These are phyloP conservation scores for Arxiozyma bovina DNA, from an alignment of 1,139 yeast genomes.

Conservation along the genomic window DNA sequence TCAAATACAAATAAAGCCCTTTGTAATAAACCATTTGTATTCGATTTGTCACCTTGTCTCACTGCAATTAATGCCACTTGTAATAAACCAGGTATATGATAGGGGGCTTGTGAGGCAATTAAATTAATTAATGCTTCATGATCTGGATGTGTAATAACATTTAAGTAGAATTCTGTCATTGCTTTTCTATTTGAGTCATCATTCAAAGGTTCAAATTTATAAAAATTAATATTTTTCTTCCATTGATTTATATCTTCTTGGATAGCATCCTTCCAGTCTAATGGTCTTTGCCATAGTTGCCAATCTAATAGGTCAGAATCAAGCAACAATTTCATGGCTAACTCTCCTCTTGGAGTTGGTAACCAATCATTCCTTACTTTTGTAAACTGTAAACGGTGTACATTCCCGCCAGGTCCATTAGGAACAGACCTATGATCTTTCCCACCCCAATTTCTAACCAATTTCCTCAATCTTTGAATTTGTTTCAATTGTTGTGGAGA, in stretches of 20 bases:
- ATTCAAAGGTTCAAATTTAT: slow-evolving; percentile 39
- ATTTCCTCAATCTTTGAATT: slow-evolving; percentile 50
- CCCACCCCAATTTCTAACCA: slow-evolving; percentile 78
- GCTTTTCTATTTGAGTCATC: slow-evolving; percentile 35
- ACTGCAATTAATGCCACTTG: slow-evolving; percentile 70
- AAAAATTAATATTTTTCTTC: slow-evolving; percentile 41
- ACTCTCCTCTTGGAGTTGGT: slow-evolving; percentile 58
- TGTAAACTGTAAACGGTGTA: slow-evolving; percentile 55
- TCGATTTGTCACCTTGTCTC: slow-evolving; percentile 62
- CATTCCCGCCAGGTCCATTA: slow-evolving; percentile 52
- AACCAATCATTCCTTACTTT: slow-evolving; percentile 76
- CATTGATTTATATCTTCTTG: slow-evolving; percentile 41
- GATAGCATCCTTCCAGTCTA: slow-evolving; percentile 43
- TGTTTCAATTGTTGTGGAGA: slow-evolving; percentile 61
- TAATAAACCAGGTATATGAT: slow-evolving; percentile 68
- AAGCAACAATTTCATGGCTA: slow-evolving; percentile 51
- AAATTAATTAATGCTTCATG: slow-evolving; percentile 56
- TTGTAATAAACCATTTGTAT: slow-evolving; percentile 65
- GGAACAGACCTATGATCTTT: slow-evolving; percentile 57
- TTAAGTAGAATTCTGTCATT: slow-evolving; percentile 54
- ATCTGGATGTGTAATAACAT: slow-evolving; percentile 62
- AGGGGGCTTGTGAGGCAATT: slow-evolving; percentile 50
- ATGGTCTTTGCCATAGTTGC: slow-evolving; percentile 32
- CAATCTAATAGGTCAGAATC: slow-evolving; percentile 37
- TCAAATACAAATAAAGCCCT: slow-evolving; percentile 74